Percentiles rank a stretch among this genome's conserved stretches.
Conservation (phyloP, 1,284 basidiomycete species). For the Taiwanofungus camphoratus region DNA sequence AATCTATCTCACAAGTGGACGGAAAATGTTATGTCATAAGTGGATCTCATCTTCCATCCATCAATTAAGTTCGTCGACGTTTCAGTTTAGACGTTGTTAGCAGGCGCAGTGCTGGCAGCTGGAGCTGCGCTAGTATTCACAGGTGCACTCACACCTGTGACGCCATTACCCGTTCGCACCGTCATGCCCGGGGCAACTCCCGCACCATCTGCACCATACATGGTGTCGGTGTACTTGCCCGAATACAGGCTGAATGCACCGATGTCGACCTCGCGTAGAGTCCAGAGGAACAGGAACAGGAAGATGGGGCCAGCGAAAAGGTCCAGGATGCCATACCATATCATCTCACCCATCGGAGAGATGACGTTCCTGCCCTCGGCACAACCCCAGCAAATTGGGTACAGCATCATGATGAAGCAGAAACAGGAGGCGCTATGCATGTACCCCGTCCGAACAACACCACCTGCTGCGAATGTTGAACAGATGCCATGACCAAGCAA, state of each 20-base stretch:
- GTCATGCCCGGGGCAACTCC: slow-evolving; percentile 1
- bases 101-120: no score
- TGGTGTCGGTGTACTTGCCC: slow-evolving; percentile 25
- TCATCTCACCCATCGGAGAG: slow-evolving; percentile 37
- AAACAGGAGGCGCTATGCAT: slow-evolving; percentile 35
- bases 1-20: no score
- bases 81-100: no score
- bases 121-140: no score
- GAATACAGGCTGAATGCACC: slow-evolving; percentile 20
- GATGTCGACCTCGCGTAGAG: slow-evolving; percentile 23
- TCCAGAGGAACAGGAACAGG: slow-evolving; percentile 28
- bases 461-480: slow-evolving; percentile 32
- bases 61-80: no score
- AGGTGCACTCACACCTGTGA: neutral
- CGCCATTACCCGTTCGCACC: neutral
- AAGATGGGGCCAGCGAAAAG: slow-evolving; percentile 49
- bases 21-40: no score
- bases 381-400: slow-evolving; percentile 43
- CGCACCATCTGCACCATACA: neutral
- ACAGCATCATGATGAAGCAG: slow-evolving; percentile 46
- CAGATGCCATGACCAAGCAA: slow-evolving; percentile 25
- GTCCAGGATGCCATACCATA: slow-evolving; percentile 60
- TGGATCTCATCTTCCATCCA: no score
- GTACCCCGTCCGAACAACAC: slow-evolving; percentile 35
- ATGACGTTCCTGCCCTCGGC: slow-evolving; percentile 45